Base-by-base conservation (phyloP, 768 basidiomycete species). In the Pleurotus sapidus region DNA sequence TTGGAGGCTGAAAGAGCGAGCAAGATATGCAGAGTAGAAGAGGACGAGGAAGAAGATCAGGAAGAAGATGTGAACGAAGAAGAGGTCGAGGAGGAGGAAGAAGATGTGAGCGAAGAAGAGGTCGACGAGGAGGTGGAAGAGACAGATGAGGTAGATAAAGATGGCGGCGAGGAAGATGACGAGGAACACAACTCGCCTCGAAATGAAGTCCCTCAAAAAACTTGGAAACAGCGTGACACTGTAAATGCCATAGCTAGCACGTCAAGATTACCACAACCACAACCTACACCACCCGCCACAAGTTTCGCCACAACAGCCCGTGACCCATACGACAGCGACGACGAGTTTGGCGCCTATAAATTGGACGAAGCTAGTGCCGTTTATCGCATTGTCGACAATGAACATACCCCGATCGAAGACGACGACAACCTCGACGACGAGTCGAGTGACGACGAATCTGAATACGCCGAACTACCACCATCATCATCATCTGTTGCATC, bases 1-100 rank as follows among this genome's bases (percentile, higher is more conserved):
- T 59, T 91, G 64, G 82, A 86, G 57, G 85, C 83, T 1, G 90
- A 91, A 66, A 11, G 30, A 11, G 30, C 30, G 30, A 34, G 30
- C 30, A 34, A 34, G 30, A 34, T 34, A 8, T 34, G 71, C 66
- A 63, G 69, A 62, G 60, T 74, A 83, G 49, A 81, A 74, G 63
- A 82, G 79, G 56, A 54, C 1, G 81, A 81, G 5, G 45, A 48
- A 24, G 77, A 73, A 8, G 54, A 58, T 24, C 55, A 46, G 0
- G 27, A 57, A 6, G 49, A 54, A 43, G 58, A 46, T 11, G 39
- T 15, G n/a, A 12, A 27, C 55, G 38, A 50, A 8, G 17, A 30
- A 9, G 30, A 30, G 3, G 30, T 8, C 7, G 30, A 30, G 30
- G 30, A 9, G 8, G 30, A 30, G 30, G 8, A 30, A 9, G 30